Percentiles rank a stretch among this genome's conserved stretches.
Evolutionary conservation across 306 rosid species (phyloP).

Genomic region (Ammopiptanthus mongolicus): DNA sequence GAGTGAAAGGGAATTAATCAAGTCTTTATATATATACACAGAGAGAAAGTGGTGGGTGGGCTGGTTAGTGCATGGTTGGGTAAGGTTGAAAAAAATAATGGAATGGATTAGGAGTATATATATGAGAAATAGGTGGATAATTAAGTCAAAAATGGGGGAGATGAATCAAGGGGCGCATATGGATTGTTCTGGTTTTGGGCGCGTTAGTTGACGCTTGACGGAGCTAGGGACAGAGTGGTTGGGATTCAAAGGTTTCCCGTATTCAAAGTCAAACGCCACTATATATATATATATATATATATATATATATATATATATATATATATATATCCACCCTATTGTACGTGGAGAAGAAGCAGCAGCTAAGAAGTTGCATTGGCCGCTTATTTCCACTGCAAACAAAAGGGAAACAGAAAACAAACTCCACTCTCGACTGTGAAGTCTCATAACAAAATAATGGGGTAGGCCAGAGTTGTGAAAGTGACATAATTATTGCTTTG

Average conservation of each 20-base stretch:
- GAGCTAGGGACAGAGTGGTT: constrained; percentile 22
- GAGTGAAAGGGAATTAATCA: not conserved
- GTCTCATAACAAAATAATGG: not conserved
- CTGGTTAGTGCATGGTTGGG: not conserved
- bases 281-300: too few species aligned
- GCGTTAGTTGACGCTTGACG: constrained; percentile 23
- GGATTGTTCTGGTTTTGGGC: constrained; percentile 22
- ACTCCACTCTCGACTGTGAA: not conserved
- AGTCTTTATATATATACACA: not conserved
- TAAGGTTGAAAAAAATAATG: constrained; percentile 14
- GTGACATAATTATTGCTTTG: not conserved
- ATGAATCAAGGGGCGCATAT: constrained; percentile 56
- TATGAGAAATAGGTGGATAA: not conserved
- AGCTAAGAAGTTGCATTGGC: not conserved
- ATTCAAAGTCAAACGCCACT: constrained; percentile 7
- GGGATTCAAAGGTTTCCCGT: constrained; percentile 11
- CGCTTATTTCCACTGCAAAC: not conserved
- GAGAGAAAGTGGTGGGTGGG: not conserved
- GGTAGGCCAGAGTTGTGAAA: not conserved
- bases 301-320: too few species aligned
- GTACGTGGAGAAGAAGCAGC: not conserved
- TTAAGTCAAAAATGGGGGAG: constrained; percentile 19
- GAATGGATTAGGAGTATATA: not conserved
- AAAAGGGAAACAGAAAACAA: not conserved
- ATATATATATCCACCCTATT: not conserved